Conservation (phyloP, 176 grass and related monocot genomes). For the Cocos nucifera region DNA sequence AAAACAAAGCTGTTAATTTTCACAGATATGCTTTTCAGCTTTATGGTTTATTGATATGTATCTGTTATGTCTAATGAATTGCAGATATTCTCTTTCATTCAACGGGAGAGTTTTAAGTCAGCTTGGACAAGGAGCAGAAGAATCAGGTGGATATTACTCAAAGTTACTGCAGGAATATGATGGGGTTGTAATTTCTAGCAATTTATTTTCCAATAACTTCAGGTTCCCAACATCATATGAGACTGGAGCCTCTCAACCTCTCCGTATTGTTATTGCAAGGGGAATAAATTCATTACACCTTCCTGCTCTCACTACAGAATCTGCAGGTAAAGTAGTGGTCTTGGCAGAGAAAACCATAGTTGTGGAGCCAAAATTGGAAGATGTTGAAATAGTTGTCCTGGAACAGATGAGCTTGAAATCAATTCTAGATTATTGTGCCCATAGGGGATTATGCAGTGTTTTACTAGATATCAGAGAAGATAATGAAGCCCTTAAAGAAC, state of each 20-base stretch:
- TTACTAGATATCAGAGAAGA: constrained; percentile 57
- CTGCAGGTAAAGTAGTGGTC: constrained; percentile 34
- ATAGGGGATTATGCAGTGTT: constrained; percentile 48
- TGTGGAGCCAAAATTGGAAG: constrained; percentile 34
- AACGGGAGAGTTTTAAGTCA: constrained; percentile 44
- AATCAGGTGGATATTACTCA: constrained; percentile 67
- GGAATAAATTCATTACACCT: constrained; percentile 28
- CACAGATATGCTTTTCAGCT: background rate
- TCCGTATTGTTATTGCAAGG: constrained; percentile 55
- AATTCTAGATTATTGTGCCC: constrained; percentile 39
- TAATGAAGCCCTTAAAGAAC: constrained; percentile 18
- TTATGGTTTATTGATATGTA: background rate
- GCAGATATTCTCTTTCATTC: constrained; percentile 60
- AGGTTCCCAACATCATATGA: constrained; percentile 46
- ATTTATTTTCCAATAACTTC: constrained; percentile 31
- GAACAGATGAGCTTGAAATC: constrained; percentile 39
- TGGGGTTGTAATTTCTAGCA: constrained; percentile 61
- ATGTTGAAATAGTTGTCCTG: constrained; percentile 35
- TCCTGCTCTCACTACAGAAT: constrained; percentile 31
- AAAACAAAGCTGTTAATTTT: no score
- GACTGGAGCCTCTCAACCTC: constrained; percentile 54
- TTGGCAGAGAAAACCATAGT: constrained; percentile 35
- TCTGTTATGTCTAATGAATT: background rate
- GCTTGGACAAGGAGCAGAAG: constrained; percentile 42
- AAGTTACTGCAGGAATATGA: constrained; percentile 73